phyloP scores from a whole-genome alignment of 345 rosid genomes.

The Sisymbrium altissimum region DNA sequence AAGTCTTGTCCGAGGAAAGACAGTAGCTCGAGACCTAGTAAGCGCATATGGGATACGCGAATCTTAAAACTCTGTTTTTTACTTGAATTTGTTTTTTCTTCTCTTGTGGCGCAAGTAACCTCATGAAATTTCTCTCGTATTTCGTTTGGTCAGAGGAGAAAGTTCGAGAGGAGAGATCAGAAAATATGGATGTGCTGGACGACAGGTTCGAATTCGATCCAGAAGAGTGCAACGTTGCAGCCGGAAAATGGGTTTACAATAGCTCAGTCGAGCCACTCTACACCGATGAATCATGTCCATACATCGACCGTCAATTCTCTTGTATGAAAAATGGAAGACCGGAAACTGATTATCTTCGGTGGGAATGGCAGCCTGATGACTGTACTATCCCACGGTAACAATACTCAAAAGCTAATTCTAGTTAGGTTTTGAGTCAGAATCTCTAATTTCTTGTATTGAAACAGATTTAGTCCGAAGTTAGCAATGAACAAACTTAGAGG shows the following conservation, averaged over 20 bases:
- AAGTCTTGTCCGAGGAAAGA: constrained; percentile 52
- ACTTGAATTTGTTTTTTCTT: not conserved
- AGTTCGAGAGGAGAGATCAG: constrained; percentile 31
- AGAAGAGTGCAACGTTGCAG: constrained; percentile 70
- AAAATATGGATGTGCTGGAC: constrained; percentile 43
- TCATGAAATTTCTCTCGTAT: not conserved
- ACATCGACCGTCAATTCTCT: constrained; percentile 70
- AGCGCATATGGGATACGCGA: constrained; percentile 24
- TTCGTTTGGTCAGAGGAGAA: constrained; percentile 7
- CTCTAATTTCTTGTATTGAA: not conserved
- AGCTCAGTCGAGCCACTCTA: constrained; percentile 59
- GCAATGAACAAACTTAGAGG: constrained; percentile 65
- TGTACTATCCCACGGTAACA: constrained; percentile 68
- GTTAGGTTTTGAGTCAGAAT: not conserved
- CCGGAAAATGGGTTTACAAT: constrained; percentile 83
- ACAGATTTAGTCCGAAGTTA: constrained; percentile 65
- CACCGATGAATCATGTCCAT: constrained; percentile 75
- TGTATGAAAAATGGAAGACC: constrained; percentile 66
- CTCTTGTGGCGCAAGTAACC: not conserved
- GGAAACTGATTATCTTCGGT: constrained; percentile 66
- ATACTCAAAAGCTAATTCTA: not conserved
- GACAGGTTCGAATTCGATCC: constrained; percentile 87
- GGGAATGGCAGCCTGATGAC: constrained; percentile 98
- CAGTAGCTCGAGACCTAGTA: constrained; percentile 47
- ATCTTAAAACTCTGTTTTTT: not conserved